These are phyloP conservation scores for Imleria badia DNA, from an alignment of 768 basidiomycete species.

Conservation along the genomic window DNA sequence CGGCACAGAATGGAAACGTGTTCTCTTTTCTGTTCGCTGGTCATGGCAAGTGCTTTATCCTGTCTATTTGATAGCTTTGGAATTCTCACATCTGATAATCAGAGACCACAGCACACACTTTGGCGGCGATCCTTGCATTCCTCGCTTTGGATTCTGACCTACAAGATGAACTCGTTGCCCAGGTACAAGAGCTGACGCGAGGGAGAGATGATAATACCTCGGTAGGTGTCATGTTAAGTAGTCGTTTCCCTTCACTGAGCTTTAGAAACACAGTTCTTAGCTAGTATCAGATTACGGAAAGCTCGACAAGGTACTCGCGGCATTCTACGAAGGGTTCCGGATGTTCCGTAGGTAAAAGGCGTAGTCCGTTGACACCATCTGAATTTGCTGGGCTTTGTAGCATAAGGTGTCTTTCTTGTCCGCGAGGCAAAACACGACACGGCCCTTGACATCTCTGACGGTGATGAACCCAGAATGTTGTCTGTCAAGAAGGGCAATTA, in stretches of 20 bases:
- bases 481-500: slow-evolving; percentile 23
- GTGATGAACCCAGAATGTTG: slow-evolving; percentile 16
- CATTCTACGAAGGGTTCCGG: slow-evolving; percentile 34
- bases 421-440: slow-evolving; percentile 32
- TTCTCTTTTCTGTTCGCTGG: slow-evolving; percentile 57
- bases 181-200: slow-evolving; percentile 28
- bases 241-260: background rate
- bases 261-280: background rate
- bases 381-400: slow-evolving; percentile 11
- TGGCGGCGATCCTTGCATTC: slow-evolving; percentile 34
- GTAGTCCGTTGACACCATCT: background rate
- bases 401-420: slow-evolving; percentile 30
- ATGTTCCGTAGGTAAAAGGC: slow-evolving; percentile 32
- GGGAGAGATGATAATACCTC: slow-evolving; percentile 17
- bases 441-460: slow-evolving; percentile 17
- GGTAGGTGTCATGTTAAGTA: slow-evolving; percentile 7
- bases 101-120: slow-evolving; percentile 36
- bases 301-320: slow-evolving; percentile 31
- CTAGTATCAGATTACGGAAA: slow-evolving; percentile 25
- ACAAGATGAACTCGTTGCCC: slow-evolving; percentile 33
- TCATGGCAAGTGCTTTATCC: slow-evolving; percentile 40
- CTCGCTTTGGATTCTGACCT: slow-evolving; percentile 29
- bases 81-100: background rate
- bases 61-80: background rate
- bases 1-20: slow-evolving; percentile 50